Conservation (phyloP, 2,329 filamentous ascomycete species). For the Colletotrichum gloeosporioides region DNA sequence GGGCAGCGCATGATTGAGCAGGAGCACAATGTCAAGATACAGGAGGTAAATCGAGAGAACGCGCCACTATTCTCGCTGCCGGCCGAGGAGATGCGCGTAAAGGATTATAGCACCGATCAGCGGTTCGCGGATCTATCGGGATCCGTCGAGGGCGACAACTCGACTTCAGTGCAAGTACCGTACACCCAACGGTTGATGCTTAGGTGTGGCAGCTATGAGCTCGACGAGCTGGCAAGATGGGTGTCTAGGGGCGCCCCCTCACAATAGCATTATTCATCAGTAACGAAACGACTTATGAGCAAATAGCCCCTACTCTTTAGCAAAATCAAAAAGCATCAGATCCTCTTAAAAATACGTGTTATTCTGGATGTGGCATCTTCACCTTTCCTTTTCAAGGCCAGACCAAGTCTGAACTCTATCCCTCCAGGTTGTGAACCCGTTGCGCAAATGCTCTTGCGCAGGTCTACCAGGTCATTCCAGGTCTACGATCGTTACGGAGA, state of each 20-base stretch:
- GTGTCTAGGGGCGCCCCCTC: neutral
- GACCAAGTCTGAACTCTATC: neutral
- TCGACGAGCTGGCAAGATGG: constrained; percentile 10
- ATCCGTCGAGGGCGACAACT: neutral
- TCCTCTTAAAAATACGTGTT: neutral
- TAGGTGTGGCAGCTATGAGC: constrained; percentile 9
- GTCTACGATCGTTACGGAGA: neutral
- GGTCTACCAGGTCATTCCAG: neutral
- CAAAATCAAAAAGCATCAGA: neutral
- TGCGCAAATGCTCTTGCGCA: neutral
- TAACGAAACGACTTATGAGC: neutral
- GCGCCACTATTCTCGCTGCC: constrained; percentile 12
- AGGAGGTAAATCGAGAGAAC: neutral
- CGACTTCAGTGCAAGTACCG: neutral
- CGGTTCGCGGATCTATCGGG: neutral
- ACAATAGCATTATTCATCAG: neutral
- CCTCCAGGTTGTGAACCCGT: neutral
- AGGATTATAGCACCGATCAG: neutral
- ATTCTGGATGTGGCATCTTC: neutral
- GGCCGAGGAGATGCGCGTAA: constrained; percentile 19
- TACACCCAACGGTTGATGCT: constrained; percentile 12
- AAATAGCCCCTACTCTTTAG: neutral
- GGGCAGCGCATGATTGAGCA: constrained; percentile 1
- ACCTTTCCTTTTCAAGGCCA: neutral
- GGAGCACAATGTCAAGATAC: constrained; percentile 13